These are phyloP conservation scores for Maudiozyma pseudohumilis DNA, from an alignment of 805 yeast species.

Conservation along the genomic window DNA sequence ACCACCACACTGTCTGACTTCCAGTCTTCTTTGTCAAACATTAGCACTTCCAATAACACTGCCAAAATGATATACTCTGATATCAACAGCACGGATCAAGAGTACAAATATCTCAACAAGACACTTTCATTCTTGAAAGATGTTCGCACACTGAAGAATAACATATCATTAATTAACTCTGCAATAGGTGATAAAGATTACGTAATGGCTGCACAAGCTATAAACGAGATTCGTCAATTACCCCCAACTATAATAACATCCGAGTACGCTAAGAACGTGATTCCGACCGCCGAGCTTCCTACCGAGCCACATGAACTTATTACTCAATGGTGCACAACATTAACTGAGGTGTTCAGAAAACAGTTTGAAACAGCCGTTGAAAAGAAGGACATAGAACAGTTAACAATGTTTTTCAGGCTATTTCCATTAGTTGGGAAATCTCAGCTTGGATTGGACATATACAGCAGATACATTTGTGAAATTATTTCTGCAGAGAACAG, in stretches of 20 bases:
- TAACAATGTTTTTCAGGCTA: conserved; percentile 72
- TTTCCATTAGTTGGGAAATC: conserved; percentile 79
- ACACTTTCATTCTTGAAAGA: conserved; percentile 57
- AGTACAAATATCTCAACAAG: conserved; percentile 51
- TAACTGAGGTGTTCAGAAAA: conserved; percentile 45
- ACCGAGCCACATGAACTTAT: conserved; percentile 59
- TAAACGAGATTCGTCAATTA: conserved; percentile 41
- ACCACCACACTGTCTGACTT: conserved; percentile 51
- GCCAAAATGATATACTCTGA: conserved; percentile 61
- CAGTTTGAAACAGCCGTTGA: conserved; percentile 67
- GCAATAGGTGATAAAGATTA: conserved; percentile 62
- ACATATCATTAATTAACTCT: conserved; percentile 53
- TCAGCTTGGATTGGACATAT: conserved; percentile 63
- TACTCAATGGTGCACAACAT: conserved; percentile 45
- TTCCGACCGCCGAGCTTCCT: conserved; percentile 81
- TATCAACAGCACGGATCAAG: conserved; percentile 60
- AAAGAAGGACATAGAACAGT: conserved; percentile 50
- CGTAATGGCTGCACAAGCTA: conserved; percentile 68
- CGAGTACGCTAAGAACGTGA: conserved; percentile 64
- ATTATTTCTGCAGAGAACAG: conserved; percentile 76
- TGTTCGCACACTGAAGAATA: conserved; percentile 55
- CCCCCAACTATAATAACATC: conserved; percentile 54
- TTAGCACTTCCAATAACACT: conserved; percentile 51
- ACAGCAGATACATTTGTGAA: conserved; percentile 77
- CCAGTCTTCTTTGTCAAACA: conserved; percentile 41